These are phyloP conservation scores for Lentinula sp. DNA, from an alignment of 768 basidiomycete species.

Conservation along the genomic window DNA sequence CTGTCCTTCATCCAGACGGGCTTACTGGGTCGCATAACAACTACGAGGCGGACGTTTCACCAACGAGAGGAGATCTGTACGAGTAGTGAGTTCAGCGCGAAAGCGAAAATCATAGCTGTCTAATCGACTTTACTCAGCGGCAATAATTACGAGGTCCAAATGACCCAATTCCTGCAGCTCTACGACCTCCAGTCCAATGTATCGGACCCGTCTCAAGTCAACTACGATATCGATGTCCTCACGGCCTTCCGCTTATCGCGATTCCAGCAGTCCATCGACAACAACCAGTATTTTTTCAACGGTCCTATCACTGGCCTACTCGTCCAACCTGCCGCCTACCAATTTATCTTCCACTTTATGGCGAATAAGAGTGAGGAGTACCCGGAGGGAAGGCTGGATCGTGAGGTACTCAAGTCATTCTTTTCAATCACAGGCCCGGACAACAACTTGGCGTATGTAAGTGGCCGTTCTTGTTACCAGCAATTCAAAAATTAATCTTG, in stretches of 20 bases:
- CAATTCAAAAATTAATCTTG: neutral
- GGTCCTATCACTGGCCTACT: neutral
- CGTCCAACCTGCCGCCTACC: neutral
- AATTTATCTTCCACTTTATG: slow-evolving; percentile 1
- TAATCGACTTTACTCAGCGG: neutral
- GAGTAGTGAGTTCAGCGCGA: neutral
- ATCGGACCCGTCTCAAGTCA: neutral
- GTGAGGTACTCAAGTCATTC: slow-evolving; percentile 1
- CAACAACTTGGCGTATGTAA: neutral
- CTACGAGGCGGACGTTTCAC: neutral
- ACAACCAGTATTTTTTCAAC: slow-evolving; percentile 5
- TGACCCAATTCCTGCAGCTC: neutral
- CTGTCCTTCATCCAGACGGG: neutral
- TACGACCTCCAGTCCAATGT: neutral
- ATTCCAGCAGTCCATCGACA: neutral
- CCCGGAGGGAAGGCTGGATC: slow-evolving; percentile 1
- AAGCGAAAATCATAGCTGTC: too few relatives aligned
- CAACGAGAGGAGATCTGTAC: neutral
- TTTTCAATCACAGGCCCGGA: neutral
- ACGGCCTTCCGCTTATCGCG: neutral
- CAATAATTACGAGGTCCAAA: neutral
- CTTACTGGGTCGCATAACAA: slow-evolving; percentile 11
- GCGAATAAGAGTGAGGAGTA: slow-evolving; percentile 1
- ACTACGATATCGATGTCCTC: slow-evolving; percentile 1
- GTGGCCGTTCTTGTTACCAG: neutral